Conservation (phyloP, 2,329 filamentous ascomycete species). For the Aquanectria penicillioides region DNA sequence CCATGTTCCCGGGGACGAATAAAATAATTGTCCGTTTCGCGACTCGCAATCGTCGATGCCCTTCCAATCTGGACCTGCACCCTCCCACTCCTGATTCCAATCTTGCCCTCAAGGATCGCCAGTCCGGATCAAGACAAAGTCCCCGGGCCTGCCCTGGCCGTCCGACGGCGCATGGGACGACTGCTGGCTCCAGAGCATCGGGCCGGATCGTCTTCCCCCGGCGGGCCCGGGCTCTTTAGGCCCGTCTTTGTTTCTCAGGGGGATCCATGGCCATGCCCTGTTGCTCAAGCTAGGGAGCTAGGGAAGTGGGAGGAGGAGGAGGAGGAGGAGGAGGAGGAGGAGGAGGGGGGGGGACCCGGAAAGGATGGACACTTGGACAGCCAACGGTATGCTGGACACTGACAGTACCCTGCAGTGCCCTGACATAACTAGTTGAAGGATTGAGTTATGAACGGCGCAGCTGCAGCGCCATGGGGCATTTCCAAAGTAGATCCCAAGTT, state of each 20-base stretch:
- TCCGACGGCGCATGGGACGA: conserved; percentile 36
- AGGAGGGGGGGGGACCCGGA: too few relatives aligned
- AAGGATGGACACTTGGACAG: background rate
- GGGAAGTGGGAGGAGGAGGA: too few relatives aligned
- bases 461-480: too few relatives aligned
- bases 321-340: too few relatives aligned
- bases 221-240: conserved; percentile 28
- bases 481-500: background rate
- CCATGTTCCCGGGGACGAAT: conserved; percentile 9
- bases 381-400: background rate
- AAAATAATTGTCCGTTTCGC: background rate
- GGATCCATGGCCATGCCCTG: conserved; percentile 1
- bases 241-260: conserved; percentile 16
- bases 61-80: background rate
- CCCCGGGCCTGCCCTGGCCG: conserved; percentile 28
- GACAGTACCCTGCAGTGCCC: conserved; percentile 1
- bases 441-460: too few relatives aligned
- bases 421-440: too few relatives aligned
- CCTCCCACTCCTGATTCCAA: conserved; percentile 11
- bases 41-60: conserved; percentile 14
- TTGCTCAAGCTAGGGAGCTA: conserved; percentile 4
- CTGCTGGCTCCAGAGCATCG: conserved; percentile 39
- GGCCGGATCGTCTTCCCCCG: conserved; percentile 43
- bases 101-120: conserved; percentile 12
- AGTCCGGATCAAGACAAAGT: conserved; percentile 21